Evolutionary conservation across 2,329 filamentous ascomycete genomes (phyloP), one percentile per base, ranked within the genome.

Genomic region (Boeremia lycopersici): DNA sequence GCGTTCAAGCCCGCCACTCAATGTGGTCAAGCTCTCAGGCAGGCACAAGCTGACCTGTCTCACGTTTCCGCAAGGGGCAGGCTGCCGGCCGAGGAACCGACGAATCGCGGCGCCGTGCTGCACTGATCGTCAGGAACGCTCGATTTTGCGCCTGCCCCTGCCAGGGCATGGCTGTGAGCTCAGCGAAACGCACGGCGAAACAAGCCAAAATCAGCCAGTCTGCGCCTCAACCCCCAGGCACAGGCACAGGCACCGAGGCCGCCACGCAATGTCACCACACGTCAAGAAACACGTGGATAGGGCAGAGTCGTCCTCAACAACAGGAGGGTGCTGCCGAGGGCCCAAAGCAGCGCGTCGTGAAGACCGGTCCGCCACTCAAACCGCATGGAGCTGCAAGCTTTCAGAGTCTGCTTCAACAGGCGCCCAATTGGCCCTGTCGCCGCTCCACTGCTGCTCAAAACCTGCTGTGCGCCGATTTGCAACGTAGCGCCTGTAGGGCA

Each of bases 121-220:
- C 59, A 58, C 54, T 56, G 70, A 72, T 71, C 69, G 56, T 65
- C 69, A 70, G 68, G 63, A 61, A 67, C 67, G 56, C 58, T 55
- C 56, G 34, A 46, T 34, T 46, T 56, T 41, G 49, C 57, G 58
- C 53, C 47, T 29, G 45, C 47, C 46, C 48, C 47, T 50, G 42
- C 61, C 57, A 59, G 61, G 63, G 61, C 38, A 57, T 52, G 53
- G 57, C 60, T 61, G 60, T 10, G 31, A 53, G 56, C 60, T 64
- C 56, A 58, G 33, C 49, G 49, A 56, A 62, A 61, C 60, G 56
- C 59, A 47, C 46, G 51, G 56, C 62, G 57, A 62, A 65, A 63
- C 62, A 57, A 34, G 39, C 57, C 42, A 46, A 54, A 53, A 55
- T 41, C 49, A 45, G 43, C 41, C 29, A 19, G 43, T 56, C 51